These are phyloP conservation scores for Penicillium canariense DNA, from an alignment of 495 filamentous ascomycete species.

Conservation along the genomic window DNA sequence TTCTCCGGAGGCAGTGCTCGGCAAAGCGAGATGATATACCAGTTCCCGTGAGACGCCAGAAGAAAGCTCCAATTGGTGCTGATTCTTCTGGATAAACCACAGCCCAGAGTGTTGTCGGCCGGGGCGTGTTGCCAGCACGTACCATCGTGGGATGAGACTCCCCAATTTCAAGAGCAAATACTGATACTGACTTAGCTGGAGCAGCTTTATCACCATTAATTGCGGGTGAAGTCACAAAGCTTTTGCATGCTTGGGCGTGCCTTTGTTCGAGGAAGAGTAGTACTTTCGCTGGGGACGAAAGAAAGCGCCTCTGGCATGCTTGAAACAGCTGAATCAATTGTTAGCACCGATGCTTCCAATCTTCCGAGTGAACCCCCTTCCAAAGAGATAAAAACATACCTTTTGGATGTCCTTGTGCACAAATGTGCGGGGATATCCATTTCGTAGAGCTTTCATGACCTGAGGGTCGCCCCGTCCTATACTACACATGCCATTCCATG, in stretches of 20 bases:
- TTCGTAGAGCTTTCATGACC: slow-evolving; percentile 8
- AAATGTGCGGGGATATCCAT: slow-evolving; percentile 17
- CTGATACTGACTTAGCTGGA: not conserved
- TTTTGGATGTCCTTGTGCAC: slow-evolving; percentile 3
- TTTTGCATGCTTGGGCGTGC: not conserved
- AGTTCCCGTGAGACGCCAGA: slow-evolving; percentile 14
- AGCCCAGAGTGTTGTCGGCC: not conserved
- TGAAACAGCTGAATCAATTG: not conserved
- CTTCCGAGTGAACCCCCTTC: no score
- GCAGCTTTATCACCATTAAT: not conserved
- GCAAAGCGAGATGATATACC: slow-evolving; percentile 13
- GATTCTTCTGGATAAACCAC: not conserved
- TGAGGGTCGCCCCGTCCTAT: not conserved
- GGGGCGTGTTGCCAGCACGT: not conserved
- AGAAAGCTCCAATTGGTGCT: not conserved
- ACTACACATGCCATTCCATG: not conserved
- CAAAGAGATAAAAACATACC: not conserved
- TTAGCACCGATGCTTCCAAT: not conserved
- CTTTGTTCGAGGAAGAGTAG: not conserved
- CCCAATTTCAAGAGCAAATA: not conserved
- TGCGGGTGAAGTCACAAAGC: not conserved
- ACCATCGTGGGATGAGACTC: not conserved
- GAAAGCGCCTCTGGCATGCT: not conserved
- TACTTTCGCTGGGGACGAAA: not conserved
- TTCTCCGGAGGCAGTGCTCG: slow-evolving; percentile 1